Evolutionary conservation across 2,329 filamentous ascomycete genomes (phyloP), one percentile per base, ranked within the genome.

Genomic region (Didymella keratinophila): DNA sequence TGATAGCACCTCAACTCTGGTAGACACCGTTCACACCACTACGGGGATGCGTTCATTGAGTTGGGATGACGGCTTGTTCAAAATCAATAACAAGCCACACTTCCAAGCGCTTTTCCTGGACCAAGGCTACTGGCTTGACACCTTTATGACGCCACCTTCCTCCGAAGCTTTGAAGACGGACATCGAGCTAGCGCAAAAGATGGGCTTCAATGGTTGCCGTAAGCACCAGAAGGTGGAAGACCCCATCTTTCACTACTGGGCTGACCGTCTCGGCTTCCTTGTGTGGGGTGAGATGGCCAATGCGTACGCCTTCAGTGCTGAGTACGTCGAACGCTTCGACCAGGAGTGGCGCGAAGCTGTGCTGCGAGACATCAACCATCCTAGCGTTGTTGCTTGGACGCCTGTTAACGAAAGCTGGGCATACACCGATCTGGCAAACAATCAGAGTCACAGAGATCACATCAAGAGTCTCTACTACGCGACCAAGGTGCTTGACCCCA

Each of bases 201-300:
- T 88, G 83, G 86, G 86, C 9, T 86, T 88, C 77, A 87, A 88
- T 68, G 86, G 85, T 1, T 88, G 86, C 69, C 80, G 86, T 56
- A 88, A 88, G 75, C 86, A 88, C 70, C 85, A 87, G 68, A 88
- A 88, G 67, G 84, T 88, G 39, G 86, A 88, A 72, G 84, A 87
- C 47, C 85, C 86, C 0, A 58, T 81, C 0, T 88, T 88, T 71
- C 78, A 85, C 64, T 86, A 87, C 78, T 86, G 82, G 82, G 86
- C 86, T 1, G 84, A 88, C 61, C 80, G 78, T 49, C 80, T 87
- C 1, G 86, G 86, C 1, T 87, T 84, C 72, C 78, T 88, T 0
- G 84, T 88, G 4, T 88, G 86, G 86, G 85, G 83, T 23, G 86
- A 88, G 71, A 87, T 87, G 79, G 85, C 85, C 37, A 89, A 87